Conservation (phyloP, 2,329 filamentous ascomycete species). For the Ascocoryne sarcoides region DNA sequence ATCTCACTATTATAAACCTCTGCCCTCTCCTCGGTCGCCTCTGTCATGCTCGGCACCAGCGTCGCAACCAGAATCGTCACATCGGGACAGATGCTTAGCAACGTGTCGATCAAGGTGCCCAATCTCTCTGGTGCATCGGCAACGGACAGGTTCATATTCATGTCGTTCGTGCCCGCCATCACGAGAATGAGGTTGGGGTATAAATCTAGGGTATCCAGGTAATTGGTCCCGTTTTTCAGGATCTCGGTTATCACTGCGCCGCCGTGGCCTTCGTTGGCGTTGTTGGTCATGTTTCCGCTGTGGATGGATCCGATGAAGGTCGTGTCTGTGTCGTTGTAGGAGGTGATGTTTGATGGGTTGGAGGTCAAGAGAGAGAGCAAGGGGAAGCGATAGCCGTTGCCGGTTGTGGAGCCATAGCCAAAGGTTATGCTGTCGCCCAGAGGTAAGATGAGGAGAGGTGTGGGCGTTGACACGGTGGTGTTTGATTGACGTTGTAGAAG, state of each 20-base stretch:
- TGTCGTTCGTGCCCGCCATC: slow-evolving; percentile 30
- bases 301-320: slow-evolving; percentile 27
- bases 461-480: no score
- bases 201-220: slow-evolving; percentile 8
- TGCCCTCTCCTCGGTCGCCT: not conserved
- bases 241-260: slow-evolving; percentile 29
- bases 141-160: slow-evolving; percentile 19
- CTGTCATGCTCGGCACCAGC: slow-evolving; percentile 21
- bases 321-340: slow-evolving; percentile 13
- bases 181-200: slow-evolving; percentile 29
- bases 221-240: slow-evolving; percentile 8
- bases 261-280: slow-evolving; percentile 29
- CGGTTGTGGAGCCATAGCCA: slow-evolving; percentile 26
- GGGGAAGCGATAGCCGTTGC: slow-evolving; percentile 33
- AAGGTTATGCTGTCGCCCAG: slow-evolving; percentile 28
- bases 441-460: not conserved
- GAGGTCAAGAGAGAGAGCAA: slow-evolving; percentile 21
- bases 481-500: no score
- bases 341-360: slow-evolving; percentile 1
- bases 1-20: slow-evolving; percentile 11
- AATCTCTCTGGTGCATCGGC: slow-evolving; percentile 28
- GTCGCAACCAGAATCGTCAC: slow-evolving; percentile 31
- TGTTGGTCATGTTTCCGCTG: slow-evolving; percentile 28
- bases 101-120: slow-evolving; percentile 26
- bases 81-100: slow-evolving; percentile 27